Conservation (phyloP, 768 basidiomycete species). For the Daedaleopsis sinensis region DNA sequence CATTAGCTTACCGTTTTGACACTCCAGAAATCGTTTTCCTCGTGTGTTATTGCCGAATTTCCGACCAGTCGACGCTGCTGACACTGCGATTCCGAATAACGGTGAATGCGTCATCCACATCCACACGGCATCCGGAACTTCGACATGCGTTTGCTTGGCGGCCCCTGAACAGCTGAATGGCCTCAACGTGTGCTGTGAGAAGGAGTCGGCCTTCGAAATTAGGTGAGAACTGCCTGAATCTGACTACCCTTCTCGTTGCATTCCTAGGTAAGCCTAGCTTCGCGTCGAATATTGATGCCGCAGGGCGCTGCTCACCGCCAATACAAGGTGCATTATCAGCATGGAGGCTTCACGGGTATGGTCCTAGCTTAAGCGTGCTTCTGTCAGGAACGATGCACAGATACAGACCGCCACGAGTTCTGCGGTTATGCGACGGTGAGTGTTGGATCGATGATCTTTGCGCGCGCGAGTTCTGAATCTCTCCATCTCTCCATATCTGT, state of each 20-base stretch:
- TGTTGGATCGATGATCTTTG: neutral
- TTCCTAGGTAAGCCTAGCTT: neutral
- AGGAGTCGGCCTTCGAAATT: neutral
- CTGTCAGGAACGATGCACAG: no score
- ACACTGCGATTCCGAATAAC: no score
- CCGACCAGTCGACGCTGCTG: no score
- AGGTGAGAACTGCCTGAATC: neutral
- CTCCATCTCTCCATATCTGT: no score
- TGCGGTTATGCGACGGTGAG: neutral
- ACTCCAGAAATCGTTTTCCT: neutral
- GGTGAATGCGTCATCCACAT: no score
- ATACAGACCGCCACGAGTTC: neutral
- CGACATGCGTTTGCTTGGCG: no score
- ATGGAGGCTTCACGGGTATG: neutral
- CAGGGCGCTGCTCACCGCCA: neutral
- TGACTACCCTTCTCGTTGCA: neutral
- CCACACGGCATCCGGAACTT: no score
- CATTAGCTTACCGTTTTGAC: neutral
- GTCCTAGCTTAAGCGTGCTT: neutral
- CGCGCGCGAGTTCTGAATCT: no score
- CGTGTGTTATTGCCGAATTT: neutral
- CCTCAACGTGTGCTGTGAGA: neutral
- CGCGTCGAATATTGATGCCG: neutral
- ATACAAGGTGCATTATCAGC: neutral
- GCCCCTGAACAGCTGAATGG: no score